Conservation (phyloP, 768 basidiomycete genomes). For the Xanthoconium stramineum region DNA sequence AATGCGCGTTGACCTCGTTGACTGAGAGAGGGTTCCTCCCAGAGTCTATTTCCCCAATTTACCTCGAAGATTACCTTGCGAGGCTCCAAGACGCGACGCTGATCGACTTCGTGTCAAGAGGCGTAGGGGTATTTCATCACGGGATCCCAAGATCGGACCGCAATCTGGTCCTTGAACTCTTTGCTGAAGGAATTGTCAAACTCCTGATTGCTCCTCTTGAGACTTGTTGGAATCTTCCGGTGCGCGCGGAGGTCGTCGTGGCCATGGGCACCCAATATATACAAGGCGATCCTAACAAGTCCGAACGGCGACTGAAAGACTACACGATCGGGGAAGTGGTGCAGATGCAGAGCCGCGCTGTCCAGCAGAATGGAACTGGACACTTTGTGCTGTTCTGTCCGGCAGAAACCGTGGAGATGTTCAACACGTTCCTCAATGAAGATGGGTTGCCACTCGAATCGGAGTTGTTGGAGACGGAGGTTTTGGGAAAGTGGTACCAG, state of each 20-base stretch:
- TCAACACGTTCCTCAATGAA: conserved; percentile 72
- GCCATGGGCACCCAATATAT: conserved; percentile 93
- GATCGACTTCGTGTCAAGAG: conserved; percentile 73
- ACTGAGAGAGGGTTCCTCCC: conserved; percentile 67
- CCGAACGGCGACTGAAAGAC: conserved; percentile 70
- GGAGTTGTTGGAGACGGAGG: conserved; percentile 49
- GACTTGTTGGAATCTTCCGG: conserved; percentile 85
- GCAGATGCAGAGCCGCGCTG: conserved; percentile 88
- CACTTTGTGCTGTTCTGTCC: conserved; percentile 89
- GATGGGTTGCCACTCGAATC: conserved; percentile 93
- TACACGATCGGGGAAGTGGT: conserved; percentile 81
- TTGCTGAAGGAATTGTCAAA: conserved; percentile 71
- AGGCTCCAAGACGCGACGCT: conserved; percentile 62
- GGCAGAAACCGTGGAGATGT: conserved; percentile 75
- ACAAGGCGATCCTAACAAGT: conserved; percentile 41
- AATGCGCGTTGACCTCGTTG: conserved; percentile 74
- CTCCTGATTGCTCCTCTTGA: conserved; percentile 83
- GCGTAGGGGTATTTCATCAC: conserved; percentile 85
- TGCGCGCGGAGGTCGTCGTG: conserved; percentile 76
- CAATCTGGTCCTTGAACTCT: conserved; percentile 73
- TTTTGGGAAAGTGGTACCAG: conserved; percentile 48
- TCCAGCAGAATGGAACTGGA: conserved; percentile 57
- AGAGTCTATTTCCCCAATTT: conserved; percentile 43
- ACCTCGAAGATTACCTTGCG: conserved; percentile 56
- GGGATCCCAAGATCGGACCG: conserved; percentile 67